Base-by-base conservation (phyloP, 345 rosid genomes). In the Aquilaria yunnanensis region DNA sequence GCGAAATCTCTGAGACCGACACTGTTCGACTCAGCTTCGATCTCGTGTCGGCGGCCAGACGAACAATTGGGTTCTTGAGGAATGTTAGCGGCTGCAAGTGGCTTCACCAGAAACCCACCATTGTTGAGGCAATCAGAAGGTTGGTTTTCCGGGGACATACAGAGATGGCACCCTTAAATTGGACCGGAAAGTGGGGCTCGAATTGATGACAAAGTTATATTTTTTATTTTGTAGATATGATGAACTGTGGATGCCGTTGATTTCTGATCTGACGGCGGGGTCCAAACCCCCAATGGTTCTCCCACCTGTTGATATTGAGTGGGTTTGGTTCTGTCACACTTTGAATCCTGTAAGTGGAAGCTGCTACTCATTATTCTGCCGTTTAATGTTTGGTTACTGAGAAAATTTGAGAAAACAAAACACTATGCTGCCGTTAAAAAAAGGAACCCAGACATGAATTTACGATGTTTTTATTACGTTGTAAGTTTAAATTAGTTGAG, bases 241-340 rank as follows among this genome's bases (percentile, higher is more conserved):
- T 37, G 83, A 85, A 80, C 77, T 92, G 2, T 92, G 98, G 98
- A 85, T 92, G 97, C 98, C 97, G 76, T 75, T 92, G 84, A 74
- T 87, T 67, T 74, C 83, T 75, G 93, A 85, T 83, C 77, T 85
- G 70, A 79, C 78, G 70, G 84, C 67, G 77, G 88, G 84, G 65
- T 63, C 80, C 37, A 69, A 73, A 63, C 82, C 91, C 59, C 87
- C 93, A 0, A 66, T 86, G 78, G 63, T 92, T 50, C 83, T 92
- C 41, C 94, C 98, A 72, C 98, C 98, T 33, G 54, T 92, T 49
- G 98, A 92, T 83, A 59, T 92, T 61, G 97, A 89, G 75, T 92
- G 98, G 97, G 88, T 92, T 74, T 92, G 97, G 97, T 85, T 89
- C 73, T 92, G 96, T 65, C 98, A 92, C 67, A 71, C 90, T 30